A percentile compares a stretch with the other conserved stretches of the same genome.
Evolutionary conservation across 805 yeast genomes (phyloP).

Genomic region (Barnettozyma sucrosica): DNA sequence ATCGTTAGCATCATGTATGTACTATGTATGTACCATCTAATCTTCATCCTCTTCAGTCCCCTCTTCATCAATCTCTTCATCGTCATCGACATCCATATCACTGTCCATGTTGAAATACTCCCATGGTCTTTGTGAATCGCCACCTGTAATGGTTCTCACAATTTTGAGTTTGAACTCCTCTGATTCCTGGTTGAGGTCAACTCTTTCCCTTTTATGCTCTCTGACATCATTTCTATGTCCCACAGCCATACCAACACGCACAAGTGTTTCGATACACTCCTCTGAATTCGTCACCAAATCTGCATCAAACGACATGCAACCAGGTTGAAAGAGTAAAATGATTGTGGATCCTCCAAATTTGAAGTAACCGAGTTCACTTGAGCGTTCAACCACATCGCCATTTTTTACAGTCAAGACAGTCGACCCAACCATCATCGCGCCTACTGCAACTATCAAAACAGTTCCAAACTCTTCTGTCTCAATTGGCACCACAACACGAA

Average conservation of each 20-base stretch:
- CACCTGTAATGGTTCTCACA: slow-evolving; percentile 55
- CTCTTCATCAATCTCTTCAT: slow-evolving; percentile 2
- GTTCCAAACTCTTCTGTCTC: slow-evolving; percentile 73
- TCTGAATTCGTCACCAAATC: slow-evolving; percentile 68
- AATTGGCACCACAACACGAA: slow-evolving; percentile 72
- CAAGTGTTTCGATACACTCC: slow-evolving; percentile 71
- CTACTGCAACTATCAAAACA: slow-evolving; percentile 74
- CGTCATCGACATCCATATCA: slow-evolving; percentile 14
- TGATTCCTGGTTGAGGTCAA: slow-evolving; percentile 40
- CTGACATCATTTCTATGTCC: slow-evolving; percentile 58
- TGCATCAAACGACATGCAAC: slow-evolving; percentile 54
- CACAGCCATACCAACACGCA: slow-evolving; percentile 86
- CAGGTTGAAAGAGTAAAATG: slow-evolving; percentile 53
- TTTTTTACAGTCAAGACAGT: slow-evolving; percentile 62
- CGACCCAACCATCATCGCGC: slow-evolving; percentile 99
- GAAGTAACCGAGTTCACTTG: slow-evolving; percentile 89
- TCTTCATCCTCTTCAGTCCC: slow-evolving; percentile 6
- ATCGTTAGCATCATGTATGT: background rate
- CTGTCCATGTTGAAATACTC: slow-evolving; percentile 20
- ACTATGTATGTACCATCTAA: background rate
- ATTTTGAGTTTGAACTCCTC: slow-evolving; percentile 43
- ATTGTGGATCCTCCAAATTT: slow-evolving; percentile 95
- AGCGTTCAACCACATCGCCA: slow-evolving; percentile 53
- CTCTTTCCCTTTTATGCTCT: slow-evolving; percentile 45
- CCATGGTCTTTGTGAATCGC: slow-evolving; percentile 29